Percentiles rank a stretch among this genome's conserved stretches.
phyloP scores from a whole-genome alignment of 129 eudicot genomes.

The Tagetes erecta region DNA sequence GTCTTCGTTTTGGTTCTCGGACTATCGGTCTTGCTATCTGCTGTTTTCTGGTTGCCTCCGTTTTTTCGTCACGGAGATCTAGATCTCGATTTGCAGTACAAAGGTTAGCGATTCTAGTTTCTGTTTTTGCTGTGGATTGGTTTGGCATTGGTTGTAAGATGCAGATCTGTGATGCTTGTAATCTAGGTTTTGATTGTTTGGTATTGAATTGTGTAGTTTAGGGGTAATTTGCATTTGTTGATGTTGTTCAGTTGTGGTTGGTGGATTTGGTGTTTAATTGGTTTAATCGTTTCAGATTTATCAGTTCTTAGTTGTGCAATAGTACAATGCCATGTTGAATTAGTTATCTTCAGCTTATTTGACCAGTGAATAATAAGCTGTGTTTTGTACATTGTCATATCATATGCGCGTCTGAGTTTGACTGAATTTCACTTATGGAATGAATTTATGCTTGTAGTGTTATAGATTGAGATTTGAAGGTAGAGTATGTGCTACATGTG shows the following conservation, averaged over 20 bases:
- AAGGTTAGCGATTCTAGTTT: slow-evolving; percentile 48
- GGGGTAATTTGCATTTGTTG: slow-evolving; percentile 27
- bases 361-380: background rate
- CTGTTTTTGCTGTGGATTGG: background rate
- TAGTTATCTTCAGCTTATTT: background rate
- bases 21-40: slow-evolving; percentile 71
- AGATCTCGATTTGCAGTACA: slow-evolving; percentile 73
- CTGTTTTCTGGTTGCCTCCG: slow-evolving; percentile 85
- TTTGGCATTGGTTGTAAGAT: slow-evolving; percentile 24
- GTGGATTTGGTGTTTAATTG: background rate
- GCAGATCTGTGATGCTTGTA: slow-evolving; percentile 33
- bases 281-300: slow-evolving; percentile 17
- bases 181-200: background rate
- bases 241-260: background rate
- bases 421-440: background rate
- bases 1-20: slow-evolving; percentile 68
- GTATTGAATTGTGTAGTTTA: slow-evolving; percentile 20
- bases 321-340: slow-evolving; percentile 6
- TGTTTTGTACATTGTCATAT: background rate
- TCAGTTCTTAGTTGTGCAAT: background rate
- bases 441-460: slow-evolving; percentile 8
- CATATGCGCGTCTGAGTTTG: background rate
- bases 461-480: background rate
- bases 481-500: background rate
- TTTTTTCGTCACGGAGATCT: slow-evolving; percentile 56